A percentile compares a stretch with the other conserved stretches of the same genome.
Evolutionary conservation across 2,329 filamentous ascomycete species (phyloP).

Genomic region (Aspergillus fischeri): DNA sequence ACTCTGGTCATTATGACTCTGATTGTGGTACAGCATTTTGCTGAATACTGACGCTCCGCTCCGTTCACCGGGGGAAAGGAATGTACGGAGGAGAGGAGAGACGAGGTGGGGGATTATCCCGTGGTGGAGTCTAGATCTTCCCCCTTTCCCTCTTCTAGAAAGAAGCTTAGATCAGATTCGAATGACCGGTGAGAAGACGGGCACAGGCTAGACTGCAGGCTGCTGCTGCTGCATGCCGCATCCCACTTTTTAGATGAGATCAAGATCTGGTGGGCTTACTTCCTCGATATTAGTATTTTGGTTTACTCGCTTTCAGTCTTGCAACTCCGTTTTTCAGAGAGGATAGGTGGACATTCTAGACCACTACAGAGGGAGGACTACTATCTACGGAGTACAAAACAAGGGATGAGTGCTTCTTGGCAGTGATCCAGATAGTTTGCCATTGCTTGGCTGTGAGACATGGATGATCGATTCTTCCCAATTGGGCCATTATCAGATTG

Average conservation of each 20-base stretch:
- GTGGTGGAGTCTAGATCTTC: not conserved
- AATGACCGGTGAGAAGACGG: not conserved
- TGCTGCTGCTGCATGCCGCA: not conserved
- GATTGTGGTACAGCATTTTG: not conserved
- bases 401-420: not conserved
- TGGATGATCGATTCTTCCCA: not conserved
- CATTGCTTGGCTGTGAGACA: constrained; percentile 18
- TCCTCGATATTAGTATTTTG: too few relatives aligned
- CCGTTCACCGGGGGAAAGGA: not conserved
- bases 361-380: not conserved
- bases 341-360: not conserved
- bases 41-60: not conserved
- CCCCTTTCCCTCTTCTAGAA: not conserved
- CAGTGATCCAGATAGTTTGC: constrained; percentile 2
- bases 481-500: constrained; percentile 13
- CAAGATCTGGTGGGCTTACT: not conserved
- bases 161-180: not conserved
- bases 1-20: not conserved
- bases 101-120: not conserved
- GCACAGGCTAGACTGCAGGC: too few relatives aligned
- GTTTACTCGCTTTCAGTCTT: too few relatives aligned
- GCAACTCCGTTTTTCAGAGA: too few relatives aligned
- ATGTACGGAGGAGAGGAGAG: not conserved
- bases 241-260: not conserved
- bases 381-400: not conserved